These are phyloP conservation scores for sorghum (Sorghum bicolor) DNA, from an alignment of 176 grass and related monocot genomes.

Conservation along the genomic window Sorghum_bicolor_NCBIv3 NC_012876.2:11650501-11651000, in stretches of 20 bases:
- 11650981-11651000: not conserved
- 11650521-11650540: not conserved
- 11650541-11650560: not conserved
- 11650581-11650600: not conserved
- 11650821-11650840: slow-evolving; percentile 50
- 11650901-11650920: not conserved
- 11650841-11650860: not conserved
- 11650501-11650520: not conserved
- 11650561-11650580: not conserved
- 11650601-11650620: not conserved
- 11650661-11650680: not conserved
- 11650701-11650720: not conserved
- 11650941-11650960: not conserved
- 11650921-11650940: not conserved
- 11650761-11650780: slow-evolving; percentile 69
- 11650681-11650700: not conserved
- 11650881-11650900: not conserved
- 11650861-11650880: not conserved
- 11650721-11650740: not conserved
- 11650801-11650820: slow-evolving; percentile 42
- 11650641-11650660: not conserved
- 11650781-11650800: slow-evolving; percentile 62
- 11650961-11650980: not conserved
- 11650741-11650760: slow-evolving; percentile 28
- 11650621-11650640: not conserved